These are phyloP conservation scores for Metschnikowia continentalis DNA, from an alignment of 805 yeast species.

Conservation along the genomic window DNA sequence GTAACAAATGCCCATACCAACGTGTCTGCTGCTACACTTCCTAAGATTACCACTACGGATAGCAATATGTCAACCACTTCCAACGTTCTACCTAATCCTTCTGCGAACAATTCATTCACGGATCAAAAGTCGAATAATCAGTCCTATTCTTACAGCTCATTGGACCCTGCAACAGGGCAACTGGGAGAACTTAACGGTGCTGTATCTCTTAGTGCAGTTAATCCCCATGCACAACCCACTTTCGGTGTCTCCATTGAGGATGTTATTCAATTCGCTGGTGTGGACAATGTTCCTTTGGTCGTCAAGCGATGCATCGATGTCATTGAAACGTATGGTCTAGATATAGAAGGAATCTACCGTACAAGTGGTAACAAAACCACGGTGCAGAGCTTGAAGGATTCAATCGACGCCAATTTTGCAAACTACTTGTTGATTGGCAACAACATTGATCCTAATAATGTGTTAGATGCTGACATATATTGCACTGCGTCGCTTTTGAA, in stretches of 20 bases:
- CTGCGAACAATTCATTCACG: slow-evolving; percentile 1
- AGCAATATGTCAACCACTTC: not conserved
- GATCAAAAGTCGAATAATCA: slow-evolving; percentile 6
- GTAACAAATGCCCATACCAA: slow-evolving; percentile 1
- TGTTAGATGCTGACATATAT: slow-evolving; percentile 77
- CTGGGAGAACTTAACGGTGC: slow-evolving; percentile 34
- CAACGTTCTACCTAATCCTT: not conserved
- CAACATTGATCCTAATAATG: slow-evolving; percentile 36
- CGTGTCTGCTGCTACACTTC: not conserved
- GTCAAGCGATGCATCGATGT: slow-evolving; percentile 86
- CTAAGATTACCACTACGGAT: not conserved
- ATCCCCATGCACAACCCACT: slow-evolving; percentile 39
- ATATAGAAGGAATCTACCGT: slow-evolving; percentile 86
- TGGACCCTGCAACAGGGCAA: slow-evolving; percentile 31
- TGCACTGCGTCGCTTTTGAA: slow-evolving; percentile 85
- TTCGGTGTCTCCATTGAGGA: slow-evolving; percentile 84
- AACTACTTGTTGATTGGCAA: slow-evolving; percentile 46
- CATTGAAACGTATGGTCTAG: slow-evolving; percentile 78
- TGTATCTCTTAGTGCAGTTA: slow-evolving; percentile 22
- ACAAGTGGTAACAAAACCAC: slow-evolving; percentile 75
- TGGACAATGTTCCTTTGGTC: slow-evolving; percentile 86
- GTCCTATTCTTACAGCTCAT: slow-evolving; percentile 19
- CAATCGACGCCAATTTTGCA: slow-evolving; percentile 73
- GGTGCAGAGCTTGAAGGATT: slow-evolving; percentile 65
- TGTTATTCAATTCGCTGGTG: slow-evolving; percentile 69